Conservation (phyloP, 176 grass and related monocot species). For the Triticum monococcum region DNA sequence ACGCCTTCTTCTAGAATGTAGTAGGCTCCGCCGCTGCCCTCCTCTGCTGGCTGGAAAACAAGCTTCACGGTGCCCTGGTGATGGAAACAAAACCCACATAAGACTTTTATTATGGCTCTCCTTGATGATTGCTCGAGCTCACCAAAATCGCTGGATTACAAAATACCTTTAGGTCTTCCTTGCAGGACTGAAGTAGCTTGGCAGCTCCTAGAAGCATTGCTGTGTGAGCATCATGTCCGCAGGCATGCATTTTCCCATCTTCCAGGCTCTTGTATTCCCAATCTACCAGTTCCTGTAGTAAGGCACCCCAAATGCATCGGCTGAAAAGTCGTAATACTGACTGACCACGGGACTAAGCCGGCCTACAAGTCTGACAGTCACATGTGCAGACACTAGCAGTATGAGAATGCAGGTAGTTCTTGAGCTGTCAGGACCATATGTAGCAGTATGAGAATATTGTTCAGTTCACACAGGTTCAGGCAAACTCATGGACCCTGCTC, state of each 20-base stretch:
- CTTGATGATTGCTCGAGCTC: not conserved
- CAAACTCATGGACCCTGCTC: too few relatives aligned
- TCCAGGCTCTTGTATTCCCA: constrained; percentile 82
- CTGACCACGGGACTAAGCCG: not conserved
- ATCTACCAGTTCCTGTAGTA: constrained; percentile 61
- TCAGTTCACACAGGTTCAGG: too few relatives aligned
- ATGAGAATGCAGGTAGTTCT: not conserved
- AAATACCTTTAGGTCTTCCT: constrained; percentile 51
- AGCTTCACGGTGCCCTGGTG: constrained; percentile 58
- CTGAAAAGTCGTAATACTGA: not conserved
- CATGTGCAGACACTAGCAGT: not conserved
- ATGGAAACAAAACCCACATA: not conserved
- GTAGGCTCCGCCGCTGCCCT: constrained; percentile 42
- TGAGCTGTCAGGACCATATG: not conserved
- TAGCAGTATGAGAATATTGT: too few relatives aligned
- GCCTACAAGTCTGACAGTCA: not conserved
- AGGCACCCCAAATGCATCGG: not conserved
- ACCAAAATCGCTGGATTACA: not conserved
- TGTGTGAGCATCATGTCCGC: constrained; percentile 78
- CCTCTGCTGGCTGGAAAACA: constrained; percentile 61
- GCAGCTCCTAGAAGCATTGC: constrained; percentile 87
- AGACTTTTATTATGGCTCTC: not conserved
- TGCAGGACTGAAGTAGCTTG: constrained; percentile 66
- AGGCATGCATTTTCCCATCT: constrained; percentile 71
- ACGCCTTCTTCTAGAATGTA: constrained; percentile 42